These are phyloP conservation scores for Aspergillus intermedius DNA, from an alignment of 2,329 filamentous ascomycete species.

Conservation along the genomic window DNA sequence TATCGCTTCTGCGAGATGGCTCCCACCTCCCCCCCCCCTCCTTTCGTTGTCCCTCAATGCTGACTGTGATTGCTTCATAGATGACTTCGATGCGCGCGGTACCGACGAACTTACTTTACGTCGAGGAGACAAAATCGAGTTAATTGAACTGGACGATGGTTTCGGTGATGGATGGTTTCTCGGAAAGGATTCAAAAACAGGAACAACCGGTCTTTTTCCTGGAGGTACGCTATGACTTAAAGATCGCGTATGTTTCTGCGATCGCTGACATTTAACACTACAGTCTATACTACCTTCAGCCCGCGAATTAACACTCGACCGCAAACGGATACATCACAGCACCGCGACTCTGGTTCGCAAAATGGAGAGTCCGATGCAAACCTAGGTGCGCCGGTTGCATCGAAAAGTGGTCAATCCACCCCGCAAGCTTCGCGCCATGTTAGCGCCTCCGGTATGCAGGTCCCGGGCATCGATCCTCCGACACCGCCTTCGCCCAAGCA, in stretches of 20 bases:
- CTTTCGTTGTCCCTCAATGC: conserved; percentile 2
- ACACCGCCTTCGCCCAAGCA: conserved; percentile 17
- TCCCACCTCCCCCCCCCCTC: conserved; percentile 3
- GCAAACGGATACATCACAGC: conserved; percentile 8
- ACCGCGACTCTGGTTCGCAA: conserved; percentile 8
- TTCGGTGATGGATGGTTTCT: conserved; percentile 63
- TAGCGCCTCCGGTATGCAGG: conserved; percentile 26
- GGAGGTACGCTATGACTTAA: conserved; percentile 34
- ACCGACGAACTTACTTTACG: conserved; percentile 84
- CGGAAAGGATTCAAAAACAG: conserved; percentile 41
- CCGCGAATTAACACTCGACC: conserved; percentile 20
- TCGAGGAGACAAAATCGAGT: conserved; percentile 63
- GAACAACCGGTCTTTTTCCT: conserved; percentile 42
- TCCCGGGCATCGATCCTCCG: conserved; percentile 13
- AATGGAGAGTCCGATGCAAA: conserved; percentile 9
- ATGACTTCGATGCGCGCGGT: conserved; percentile 87
- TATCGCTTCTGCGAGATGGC: conserved; percentile 3
- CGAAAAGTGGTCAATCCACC: conserved; percentile 31
- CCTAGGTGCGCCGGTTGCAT: conserved; percentile 15
- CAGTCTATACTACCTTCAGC: conserved; percentile 21
- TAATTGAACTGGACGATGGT: conserved; percentile 60
- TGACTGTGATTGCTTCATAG: conserved; percentile 41
- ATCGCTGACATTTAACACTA: neutral
- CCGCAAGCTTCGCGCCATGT: conserved; percentile 36
- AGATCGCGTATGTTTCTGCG: neutral